Percentiles rank a stretch among this genome's conserved stretches.
Evolutionary conservation across 495 filamentous ascomycete genomes (phyloP).

Genomic region (Penicillium lividum): DNA sequence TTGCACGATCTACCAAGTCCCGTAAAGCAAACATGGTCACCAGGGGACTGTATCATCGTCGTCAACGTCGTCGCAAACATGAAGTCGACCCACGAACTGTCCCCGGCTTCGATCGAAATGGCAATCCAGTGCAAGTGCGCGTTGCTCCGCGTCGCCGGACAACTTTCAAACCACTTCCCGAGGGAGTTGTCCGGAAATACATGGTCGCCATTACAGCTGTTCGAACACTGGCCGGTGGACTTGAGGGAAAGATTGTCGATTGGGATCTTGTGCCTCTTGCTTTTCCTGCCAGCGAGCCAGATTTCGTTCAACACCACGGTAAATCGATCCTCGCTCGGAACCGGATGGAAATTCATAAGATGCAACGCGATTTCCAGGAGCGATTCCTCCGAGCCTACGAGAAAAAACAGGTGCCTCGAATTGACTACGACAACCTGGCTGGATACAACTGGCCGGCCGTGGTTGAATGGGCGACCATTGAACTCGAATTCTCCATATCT

Average conservation of each 20-base stretch:
- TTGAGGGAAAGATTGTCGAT: constrained; percentile 63
- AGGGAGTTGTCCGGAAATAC: constrained; percentile 39
- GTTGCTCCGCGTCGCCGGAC: constrained; percentile 29
- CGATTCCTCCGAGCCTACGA: constrained; percentile 76
- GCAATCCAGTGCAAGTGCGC: not conserved
- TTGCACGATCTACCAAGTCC: not conserved
- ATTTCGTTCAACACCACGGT: constrained; percentile 63
- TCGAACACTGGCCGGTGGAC: constrained; percentile 71
- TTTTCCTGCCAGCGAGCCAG: constrained; percentile 62
- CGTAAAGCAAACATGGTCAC: not conserved
- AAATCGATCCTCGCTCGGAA: constrained; percentile 56
- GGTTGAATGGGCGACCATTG: constrained; percentile 68
- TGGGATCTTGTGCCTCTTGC: constrained; percentile 70
- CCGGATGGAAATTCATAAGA: constrained; percentile 60
- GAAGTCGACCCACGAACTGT: not conserved
- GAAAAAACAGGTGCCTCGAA: constrained; percentile 60
- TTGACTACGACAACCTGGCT: constrained; percentile 71
- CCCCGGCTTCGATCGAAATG: not conserved
- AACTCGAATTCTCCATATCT: constrained; percentile 45
- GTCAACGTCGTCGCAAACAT: not conserved
- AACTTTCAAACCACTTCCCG: constrained; percentile 22
- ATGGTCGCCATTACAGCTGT: constrained; percentile 73
- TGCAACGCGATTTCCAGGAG: constrained; percentile 77
- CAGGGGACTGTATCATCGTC: not conserved
- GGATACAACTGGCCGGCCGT: constrained; percentile 76